Base-by-base conservation (phyloP, 225 moss, liverwort and hornwort genomes). In the Pseudoscleropodium purum region DNA sequence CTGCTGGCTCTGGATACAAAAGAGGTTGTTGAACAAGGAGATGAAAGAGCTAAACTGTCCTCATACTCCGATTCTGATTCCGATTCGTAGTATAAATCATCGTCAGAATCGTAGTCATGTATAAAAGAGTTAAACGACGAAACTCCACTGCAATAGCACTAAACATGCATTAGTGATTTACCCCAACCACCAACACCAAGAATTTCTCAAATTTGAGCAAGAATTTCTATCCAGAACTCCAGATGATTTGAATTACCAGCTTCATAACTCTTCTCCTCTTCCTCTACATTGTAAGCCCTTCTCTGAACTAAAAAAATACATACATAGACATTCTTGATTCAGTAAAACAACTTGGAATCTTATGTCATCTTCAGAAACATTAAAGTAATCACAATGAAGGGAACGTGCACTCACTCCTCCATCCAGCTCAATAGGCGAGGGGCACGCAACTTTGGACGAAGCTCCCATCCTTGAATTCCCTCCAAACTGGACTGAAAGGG, bases 401-500 rank as follows among this genome's bases (percentile, higher is more conserved):
- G 20, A 70, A 47, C 11, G 69, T 39, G 65, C 12, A 84, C 96
- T 93, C 90, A 99, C 99, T 96, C 93, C 88, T 97, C 96, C 99
- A 99, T 99, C 99, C 99, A 99, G 93, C 86, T 93, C 43, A 94
- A 94, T 56, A 99, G 67, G 27, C 96, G 95, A 84, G 99, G 99
- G 65, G 94, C 96, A 82, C 97, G 97, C 62, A 96, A 90, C 43
- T 91, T 93, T 52, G 99, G 96, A 79, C 92, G 94, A 72, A 97
- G 95, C 91, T 99, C 99, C 99, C 99, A 97, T 89, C 97, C 98
- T 76, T 96, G 94, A 68, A 99, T 95, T 26, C 95, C 99, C 86
- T 97, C 99, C 95, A 97, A 87, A 87, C 89, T 94, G 81, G 96
- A 88, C 87, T 95, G 94, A 54, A 94, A 95, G 25, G 98, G 98